Conservation (phyloP, 1,284 basidiomycete genomes). For the Volvariella volvacea region DNA sequence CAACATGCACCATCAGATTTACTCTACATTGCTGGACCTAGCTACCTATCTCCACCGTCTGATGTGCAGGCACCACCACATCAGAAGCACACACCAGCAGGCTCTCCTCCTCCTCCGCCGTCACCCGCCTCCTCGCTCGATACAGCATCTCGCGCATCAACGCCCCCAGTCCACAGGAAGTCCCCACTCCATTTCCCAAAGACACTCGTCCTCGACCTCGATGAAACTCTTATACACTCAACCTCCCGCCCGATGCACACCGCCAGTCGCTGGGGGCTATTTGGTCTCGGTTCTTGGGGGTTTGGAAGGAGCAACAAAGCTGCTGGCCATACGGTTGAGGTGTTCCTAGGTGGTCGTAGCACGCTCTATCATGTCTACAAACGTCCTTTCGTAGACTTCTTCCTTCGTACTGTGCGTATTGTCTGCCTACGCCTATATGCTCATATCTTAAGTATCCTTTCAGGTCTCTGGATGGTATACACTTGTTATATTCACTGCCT, state of each 20-base stretch:
- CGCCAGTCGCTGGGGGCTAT: conserved; percentile 45
- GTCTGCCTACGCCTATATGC: conserved; percentile 5
- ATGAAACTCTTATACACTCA: conserved; percentile 97
- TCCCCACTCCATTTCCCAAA: conserved; percentile 79
- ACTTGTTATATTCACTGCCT: conserved; percentile 97
- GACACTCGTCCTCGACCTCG: conserved; percentile 92
- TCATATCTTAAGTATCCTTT: conserved; percentile 10
- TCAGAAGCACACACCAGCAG: conserved; percentile 12
- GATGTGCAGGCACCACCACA: conserved; percentile 16
- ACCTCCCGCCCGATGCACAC: conserved; percentile 71
- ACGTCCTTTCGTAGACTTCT: conserved; percentile 94
- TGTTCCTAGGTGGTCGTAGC: conserved; percentile 82
- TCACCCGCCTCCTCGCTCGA: conserved; percentile 13
- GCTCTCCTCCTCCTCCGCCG: conserved; percentile 11
- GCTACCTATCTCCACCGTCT: conserved; percentile 9
- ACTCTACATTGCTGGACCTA: conserved; percentile 9
- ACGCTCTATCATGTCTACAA: conserved; percentile 99
- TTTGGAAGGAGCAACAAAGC: conserved; percentile 55
- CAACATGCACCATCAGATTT: conserved; percentile 4
- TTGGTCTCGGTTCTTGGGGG: conserved; percentile 46
- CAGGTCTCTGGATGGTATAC: conserved; percentile 99
- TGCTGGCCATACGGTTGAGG: conserved; percentile 91
- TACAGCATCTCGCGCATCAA: conserved; percentile 30
- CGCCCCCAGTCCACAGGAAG: conserved; percentile 45
- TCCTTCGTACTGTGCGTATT: conserved; percentile 79